Evolutionary conservation across 768 basidiomycete species (phyloP).

Genomic region (Polyporus arcularius): DNA sequence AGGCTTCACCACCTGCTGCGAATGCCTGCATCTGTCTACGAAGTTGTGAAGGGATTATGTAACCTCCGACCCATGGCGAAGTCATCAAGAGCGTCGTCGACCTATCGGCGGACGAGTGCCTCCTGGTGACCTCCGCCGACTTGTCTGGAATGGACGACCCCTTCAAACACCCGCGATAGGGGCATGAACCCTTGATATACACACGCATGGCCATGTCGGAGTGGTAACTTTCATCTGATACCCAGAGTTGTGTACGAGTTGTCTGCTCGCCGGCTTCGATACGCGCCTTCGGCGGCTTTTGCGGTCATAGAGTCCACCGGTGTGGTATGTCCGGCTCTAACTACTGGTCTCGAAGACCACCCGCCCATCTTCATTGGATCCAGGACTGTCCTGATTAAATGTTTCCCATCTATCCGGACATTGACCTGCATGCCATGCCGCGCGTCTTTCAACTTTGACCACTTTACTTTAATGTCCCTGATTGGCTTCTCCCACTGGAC

Average conservation of each 20-base stretch:
- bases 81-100: not conserved
- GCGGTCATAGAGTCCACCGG: not conserved
- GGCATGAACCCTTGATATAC: not conserved
- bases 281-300: not conserved
- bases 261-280: not conserved
- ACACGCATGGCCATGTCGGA: not conserved
- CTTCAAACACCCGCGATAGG: not conserved
- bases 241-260: not conserved
- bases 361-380: not conserved
- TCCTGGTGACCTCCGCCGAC: not conserved
- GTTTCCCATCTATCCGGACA: no score
- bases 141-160: not conserved
- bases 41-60: not conserved
- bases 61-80: not conserved
- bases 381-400: not conserved
- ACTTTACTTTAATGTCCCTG: no score
- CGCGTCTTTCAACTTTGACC: no score
- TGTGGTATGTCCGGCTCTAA: not conserved
- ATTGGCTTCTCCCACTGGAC: no score
- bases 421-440: no score
- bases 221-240: not conserved
- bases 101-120: not conserved
- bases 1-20: no score
- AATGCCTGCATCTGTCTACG: no score
- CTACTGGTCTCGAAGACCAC: not conserved